phyloP scores from a whole-genome alignment of 352 stramenopile species.

The Globisporangium middletonii region DNA sequence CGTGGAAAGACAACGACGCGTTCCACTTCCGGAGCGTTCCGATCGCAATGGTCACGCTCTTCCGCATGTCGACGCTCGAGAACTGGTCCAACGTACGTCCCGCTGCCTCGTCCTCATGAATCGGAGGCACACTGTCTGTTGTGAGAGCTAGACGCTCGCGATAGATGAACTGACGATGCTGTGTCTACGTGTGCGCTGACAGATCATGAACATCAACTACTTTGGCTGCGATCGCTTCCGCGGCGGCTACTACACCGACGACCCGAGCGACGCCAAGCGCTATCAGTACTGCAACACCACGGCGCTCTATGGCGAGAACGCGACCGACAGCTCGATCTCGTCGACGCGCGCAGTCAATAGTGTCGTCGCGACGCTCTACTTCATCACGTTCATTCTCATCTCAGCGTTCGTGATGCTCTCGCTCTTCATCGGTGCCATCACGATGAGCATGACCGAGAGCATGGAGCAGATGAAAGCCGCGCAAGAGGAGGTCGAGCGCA shows the following conservation, averaged over 20 bases:
- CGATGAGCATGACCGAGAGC: slow-evolving; percentile 87
- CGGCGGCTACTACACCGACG: slow-evolving; percentile 60
- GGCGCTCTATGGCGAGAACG: slow-evolving; percentile 43
- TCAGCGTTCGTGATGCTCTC: slow-evolving; percentile 88
- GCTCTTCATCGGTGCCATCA: slow-evolving; percentile 88
- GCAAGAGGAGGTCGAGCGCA: slow-evolving; percentile 60
- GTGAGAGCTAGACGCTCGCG: background rate
- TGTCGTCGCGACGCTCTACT: slow-evolving; percentile 63
- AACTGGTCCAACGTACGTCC: slow-evolving; percentile 67
- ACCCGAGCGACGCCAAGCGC: slow-evolving; percentile 23
- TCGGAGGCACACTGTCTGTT: background rate
- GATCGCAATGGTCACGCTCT: slow-evolving; percentile 82
- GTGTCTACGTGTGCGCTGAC: slow-evolving; percentile 2
- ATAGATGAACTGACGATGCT: no score
- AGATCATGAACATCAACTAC: slow-evolving; percentile 83
- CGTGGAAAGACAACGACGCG: slow-evolving; percentile 83
- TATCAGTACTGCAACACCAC: slow-evolving; percentile 68
- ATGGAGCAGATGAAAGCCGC: slow-evolving; percentile 85
- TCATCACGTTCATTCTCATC: slow-evolving; percentile 85
- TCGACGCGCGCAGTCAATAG: slow-evolving; percentile 42
- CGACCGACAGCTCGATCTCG: slow-evolving; percentile 25
- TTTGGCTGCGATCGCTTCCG: slow-evolving; percentile 61
- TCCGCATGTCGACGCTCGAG: slow-evolving; percentile 76
- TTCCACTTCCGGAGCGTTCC: slow-evolving; percentile 79
- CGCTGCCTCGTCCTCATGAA: background rate